Evolutionary conservation across 441 rosid genomes (phyloP).

Genomic region (Populus hybrid): DNA sequence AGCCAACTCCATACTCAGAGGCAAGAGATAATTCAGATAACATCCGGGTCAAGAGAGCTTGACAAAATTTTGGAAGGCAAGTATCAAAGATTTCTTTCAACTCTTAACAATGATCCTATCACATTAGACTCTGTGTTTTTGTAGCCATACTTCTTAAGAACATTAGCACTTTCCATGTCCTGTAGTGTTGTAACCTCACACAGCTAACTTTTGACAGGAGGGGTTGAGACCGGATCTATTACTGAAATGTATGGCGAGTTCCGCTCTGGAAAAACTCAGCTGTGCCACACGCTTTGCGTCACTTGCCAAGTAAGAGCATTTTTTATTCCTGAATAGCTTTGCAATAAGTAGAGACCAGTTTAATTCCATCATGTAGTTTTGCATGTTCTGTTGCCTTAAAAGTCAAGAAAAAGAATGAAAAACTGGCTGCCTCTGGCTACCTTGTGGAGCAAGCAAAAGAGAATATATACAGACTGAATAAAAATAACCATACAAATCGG

Average conservation of each 20-base stretch:
- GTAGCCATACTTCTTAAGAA: neutral
- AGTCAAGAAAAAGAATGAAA: neutral
- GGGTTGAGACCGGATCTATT: constrained; percentile 93
- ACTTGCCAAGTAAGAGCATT: constrained; percentile 78
- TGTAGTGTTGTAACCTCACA: constrained; percentile 11
- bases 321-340: constrained; percentile 7
- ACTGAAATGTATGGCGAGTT: constrained; percentile 97
- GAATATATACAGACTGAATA: neutral
- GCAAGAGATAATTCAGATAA: constrained; percentile 92
- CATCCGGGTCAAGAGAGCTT: constrained; percentile 90
- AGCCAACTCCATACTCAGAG: constrained; percentile 89
- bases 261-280: constrained; percentile 95
- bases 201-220: constrained; percentile 43
- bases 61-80: constrained; percentile 90
- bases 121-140: neutral
- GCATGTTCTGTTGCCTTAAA: neutral
- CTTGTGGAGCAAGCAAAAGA: neutral
- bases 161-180: neutral
- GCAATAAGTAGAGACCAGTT: neutral
- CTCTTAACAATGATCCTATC: neutral
- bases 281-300: constrained; percentile 94
- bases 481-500: neutral
- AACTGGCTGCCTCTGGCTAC: neutral
- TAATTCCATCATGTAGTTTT: neutral
- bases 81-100: constrained; percentile 7